Evolutionary conservation across 75 land plant genomes (phyloP).

Genomic region (Pseudotsuga menziesii): DNA sequence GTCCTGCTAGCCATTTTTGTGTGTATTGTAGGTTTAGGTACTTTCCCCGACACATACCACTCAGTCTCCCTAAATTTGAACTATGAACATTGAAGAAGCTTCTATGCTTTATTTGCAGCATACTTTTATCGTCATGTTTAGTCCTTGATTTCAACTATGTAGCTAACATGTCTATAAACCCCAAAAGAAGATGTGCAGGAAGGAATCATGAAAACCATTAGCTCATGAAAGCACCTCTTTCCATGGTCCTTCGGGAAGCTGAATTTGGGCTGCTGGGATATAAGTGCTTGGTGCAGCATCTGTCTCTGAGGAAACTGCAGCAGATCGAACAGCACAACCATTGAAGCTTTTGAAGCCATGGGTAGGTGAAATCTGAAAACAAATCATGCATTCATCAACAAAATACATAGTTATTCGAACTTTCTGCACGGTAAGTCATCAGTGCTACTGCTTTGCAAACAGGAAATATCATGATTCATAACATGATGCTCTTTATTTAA

Average conservation of each 20-base stretch:
- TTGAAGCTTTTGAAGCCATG: background rate
- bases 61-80: background rate
- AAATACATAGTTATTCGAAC: too few relatives aligned
- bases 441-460: too few relatives aligned
- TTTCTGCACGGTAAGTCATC: too few relatives aligned
- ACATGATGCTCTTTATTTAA: too few relatives aligned
- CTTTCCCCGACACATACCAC: too few relatives aligned
- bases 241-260: slow-evolving; percentile 85
- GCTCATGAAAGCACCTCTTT: slow-evolving; percentile 39
- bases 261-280: slow-evolving; percentile 74
- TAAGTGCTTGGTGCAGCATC: slow-evolving; percentile 27
- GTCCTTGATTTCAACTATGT: background rate
- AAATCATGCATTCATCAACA: too few relatives aligned
- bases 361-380: background rate
- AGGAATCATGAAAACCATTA: background rate
- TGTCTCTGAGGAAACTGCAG: background rate
- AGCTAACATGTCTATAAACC: background rate
- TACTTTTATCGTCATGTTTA: background rate
- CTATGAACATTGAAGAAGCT: background rate
- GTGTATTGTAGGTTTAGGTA: background rate
- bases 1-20: too few relatives aligned
- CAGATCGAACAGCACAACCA: background rate
- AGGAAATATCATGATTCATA: too few relatives aligned
- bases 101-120: background rate
- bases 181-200: background rate